Base-by-base conservation (phyloP, 2,329 filamentous ascomycete genomes). In the Corniculantispora saksenae region DNA sequence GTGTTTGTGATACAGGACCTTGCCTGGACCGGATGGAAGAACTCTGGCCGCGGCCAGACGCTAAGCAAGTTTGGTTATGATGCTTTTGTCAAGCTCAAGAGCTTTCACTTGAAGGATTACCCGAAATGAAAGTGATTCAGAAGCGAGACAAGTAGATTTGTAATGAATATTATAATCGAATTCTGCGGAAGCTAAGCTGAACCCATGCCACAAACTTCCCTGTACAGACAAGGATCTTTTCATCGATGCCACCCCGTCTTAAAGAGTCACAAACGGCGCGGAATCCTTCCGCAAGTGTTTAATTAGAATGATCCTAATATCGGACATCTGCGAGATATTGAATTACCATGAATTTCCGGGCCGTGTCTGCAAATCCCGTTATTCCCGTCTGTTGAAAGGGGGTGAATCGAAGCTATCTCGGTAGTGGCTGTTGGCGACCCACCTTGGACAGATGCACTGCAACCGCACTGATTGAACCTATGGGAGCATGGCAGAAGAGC, bases 11-110 rank as follows among this genome's bases (percentile, higher is more conserved):
- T 51, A 67, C 45, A 94, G 91, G 93, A 97, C 77, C 86, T 97
- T 70, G 93, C 93, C n/a, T 97, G 93, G 93, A 95, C 94, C 2
- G 94, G 94, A 13, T 97, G 93, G 93, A 98, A 98, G 83, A 93
- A 97, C 76, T 97, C 93, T 67, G 94, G 94, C 69, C 94, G 92
- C 78, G 94, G 94, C 25, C 90, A 94, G 71, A 97, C 94, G 12
- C 80, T 98, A 72, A 95, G 93, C 80, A 89, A 83, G 71, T 97
- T 94, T 73, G 94, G 94, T 13, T 98, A 96, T 74, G 94, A 97
- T 72, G 92, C 97, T 75, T 98, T 97, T 75, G 90, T 96, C 75
- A 97, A 95, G 84, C 84, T 97, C 72, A 97, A 97, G 89, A 97
- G 92, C 83, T 96, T 91, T 78, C 94, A 98, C 78, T 76, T 97